phyloP scores from a whole-genome alignment of 2,329 filamentous ascomycete species.

The Fusarium azukiicola region DNA sequence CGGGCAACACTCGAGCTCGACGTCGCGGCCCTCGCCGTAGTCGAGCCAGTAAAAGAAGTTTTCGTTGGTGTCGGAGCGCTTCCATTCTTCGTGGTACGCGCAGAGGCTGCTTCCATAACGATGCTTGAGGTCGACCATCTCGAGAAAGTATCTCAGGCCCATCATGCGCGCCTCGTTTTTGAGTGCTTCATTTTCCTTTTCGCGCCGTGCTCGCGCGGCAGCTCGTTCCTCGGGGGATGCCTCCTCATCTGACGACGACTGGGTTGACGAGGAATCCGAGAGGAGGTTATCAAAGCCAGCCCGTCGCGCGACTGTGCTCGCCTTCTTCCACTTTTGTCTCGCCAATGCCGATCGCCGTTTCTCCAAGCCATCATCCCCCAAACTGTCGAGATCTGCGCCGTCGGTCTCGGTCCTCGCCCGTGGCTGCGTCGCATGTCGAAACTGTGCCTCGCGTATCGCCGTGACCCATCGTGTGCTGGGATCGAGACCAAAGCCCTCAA shows the following conservation, averaged over 20 bases:
- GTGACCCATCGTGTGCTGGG: constrained; percentile 87
- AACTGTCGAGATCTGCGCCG: constrained; percentile 20
- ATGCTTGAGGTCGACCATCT: constrained; percentile 94
- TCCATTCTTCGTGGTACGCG: constrained; percentile 92
- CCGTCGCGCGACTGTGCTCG: constrained; percentile 84
- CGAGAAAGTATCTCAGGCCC: constrained; percentile 91
- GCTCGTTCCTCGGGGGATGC: constrained; percentile 64
- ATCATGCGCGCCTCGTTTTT: constrained; percentile 87
- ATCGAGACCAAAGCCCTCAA: constrained; percentile 84
- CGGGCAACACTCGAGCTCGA: constrained; percentile 87
- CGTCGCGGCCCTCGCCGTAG: constrained; percentile 85
- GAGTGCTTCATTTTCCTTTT: constrained; percentile 76
- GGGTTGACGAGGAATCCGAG: constrained; percentile 64
- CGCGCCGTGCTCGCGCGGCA: constrained; percentile 63
- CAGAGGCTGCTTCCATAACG: constrained; percentile 92
- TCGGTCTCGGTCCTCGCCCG: constrained; percentile 56
- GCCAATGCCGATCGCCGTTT: constrained; percentile 64
- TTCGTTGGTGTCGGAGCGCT: constrained; percentile 86
- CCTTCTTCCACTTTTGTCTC: constrained; percentile 87
- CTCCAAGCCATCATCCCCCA: constrained; percentile 32
- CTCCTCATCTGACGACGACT: constrained; percentile 54
- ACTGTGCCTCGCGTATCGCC: constrained; percentile 79
- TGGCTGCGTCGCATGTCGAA: constrained; percentile 73
- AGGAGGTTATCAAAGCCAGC: constrained; percentile 84
- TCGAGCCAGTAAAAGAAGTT: constrained; percentile 99